Evolutionary conservation across 768 basidiomycete species (phyloP).

Genomic region (Tubosaeta sp.): DNA sequence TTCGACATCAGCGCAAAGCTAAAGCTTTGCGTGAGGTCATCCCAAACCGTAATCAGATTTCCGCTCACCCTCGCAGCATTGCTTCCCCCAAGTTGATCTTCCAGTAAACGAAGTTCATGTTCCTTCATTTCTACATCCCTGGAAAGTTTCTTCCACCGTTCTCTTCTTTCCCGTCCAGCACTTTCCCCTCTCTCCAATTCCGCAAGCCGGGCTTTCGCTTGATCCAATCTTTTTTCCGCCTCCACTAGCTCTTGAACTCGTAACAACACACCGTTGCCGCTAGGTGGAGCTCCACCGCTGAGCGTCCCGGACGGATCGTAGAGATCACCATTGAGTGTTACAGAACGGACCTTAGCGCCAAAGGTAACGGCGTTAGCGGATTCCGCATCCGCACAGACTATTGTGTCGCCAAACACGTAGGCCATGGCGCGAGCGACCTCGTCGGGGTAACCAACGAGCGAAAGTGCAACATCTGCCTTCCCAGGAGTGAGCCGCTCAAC

Average conservation of each 20-base stretch:
- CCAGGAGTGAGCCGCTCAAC: conserved; percentile 71
- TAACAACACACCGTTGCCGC: conserved; percentile 65
- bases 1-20: conserved; percentile 83
- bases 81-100: conserved; percentile 83
- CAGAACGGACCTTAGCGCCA: conserved; percentile 64
- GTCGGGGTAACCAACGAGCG: conserved; percentile 75
- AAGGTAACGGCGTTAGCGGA: conserved; percentile 89
- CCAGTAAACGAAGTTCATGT: conserved; percentile 78
- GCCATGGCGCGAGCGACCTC: conserved; percentile 87
- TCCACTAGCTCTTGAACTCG: conserved; percentile 79
- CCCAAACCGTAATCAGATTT: background rate
- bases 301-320: conserved; percentile 96
- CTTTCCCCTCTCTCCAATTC: conserved; percentile 54
- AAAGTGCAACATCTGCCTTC: conserved; percentile 84
- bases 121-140: conserved; percentile 84
- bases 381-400: conserved; percentile 86
- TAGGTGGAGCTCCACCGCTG: conserved; percentile 86
- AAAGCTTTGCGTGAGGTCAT: conserved; percentile 2
- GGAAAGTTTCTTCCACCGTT: conserved; percentile 55
- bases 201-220: conserved; percentile 44
- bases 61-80: conserved; percentile 79
- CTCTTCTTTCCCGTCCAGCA: conserved; percentile 47
- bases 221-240: conserved; percentile 55
- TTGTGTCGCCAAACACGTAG: conserved; percentile 89
- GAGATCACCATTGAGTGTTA: conserved; percentile 91